Percentiles rank a stretch among this genome's conserved stretches.
phyloP scores from a whole-genome alignment of 805 yeast species.

The Candida vaughaniae region DNA sequence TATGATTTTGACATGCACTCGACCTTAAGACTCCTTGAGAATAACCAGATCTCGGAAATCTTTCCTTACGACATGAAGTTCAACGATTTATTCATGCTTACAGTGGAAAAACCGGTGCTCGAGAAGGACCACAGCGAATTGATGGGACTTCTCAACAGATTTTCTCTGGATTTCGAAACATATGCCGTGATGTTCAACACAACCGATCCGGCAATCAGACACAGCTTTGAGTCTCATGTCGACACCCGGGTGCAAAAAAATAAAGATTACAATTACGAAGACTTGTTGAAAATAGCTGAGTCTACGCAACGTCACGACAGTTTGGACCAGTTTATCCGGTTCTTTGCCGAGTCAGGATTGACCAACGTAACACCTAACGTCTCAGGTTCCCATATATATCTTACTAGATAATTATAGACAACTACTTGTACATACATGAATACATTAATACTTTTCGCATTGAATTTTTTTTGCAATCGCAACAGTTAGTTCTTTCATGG shows the following conservation, averaged over 20 bases:
- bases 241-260: conserved; percentile 1
- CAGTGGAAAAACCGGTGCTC: conserved; percentile 29
- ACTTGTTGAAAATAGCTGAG: conserved; percentile 4
- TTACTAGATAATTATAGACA: no score
- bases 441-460: no score
- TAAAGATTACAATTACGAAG: conserved; percentile 4
- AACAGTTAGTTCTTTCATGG: conserved; percentile 1
- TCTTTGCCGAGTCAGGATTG: conserved; percentile 4
- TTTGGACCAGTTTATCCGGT: conserved; percentile 1
- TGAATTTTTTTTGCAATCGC: background rate
- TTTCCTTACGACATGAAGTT: conserved; percentile 23
- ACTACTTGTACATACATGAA: no score
- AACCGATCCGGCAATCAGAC: conserved; percentile 2
- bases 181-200: conserved; percentile 9
- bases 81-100: conserved; percentile 24
- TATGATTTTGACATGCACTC: no score
- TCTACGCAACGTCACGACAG: background rate
- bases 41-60: background rate
- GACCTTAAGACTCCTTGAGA: no score
- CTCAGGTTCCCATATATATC: background rate
- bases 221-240: conserved; percentile 2
- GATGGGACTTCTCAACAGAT: conserved; percentile 8
- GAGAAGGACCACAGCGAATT: conserved; percentile 23
- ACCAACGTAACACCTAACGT: background rate
- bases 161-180: conserved; percentile 9